Evolutionary conservation across 805 yeast genomes (phyloP).

Genomic region (Ogataea degrootiae): DNA sequence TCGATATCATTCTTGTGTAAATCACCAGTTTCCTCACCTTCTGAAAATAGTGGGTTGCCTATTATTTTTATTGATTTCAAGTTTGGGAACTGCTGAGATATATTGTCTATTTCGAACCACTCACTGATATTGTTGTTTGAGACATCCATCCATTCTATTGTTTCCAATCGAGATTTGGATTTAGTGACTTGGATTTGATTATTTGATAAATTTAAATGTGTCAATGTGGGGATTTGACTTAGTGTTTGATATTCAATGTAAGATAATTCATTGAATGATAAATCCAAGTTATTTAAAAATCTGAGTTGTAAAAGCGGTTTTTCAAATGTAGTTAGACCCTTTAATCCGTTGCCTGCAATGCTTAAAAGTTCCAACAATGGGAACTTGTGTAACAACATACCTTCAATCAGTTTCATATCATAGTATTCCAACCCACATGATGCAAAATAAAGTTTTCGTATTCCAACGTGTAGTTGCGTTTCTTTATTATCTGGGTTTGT

Average conservation of each 20-base stretch:
- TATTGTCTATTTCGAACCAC: conserved; percentile 47
- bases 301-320: not conserved
- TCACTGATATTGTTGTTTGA: conserved; percentile 41
- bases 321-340: conserved; percentile 18
- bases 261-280: conserved; percentile 39
- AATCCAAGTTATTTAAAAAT: conserved; percentile 7
- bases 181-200: conserved; percentile 26
- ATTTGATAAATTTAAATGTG: conserved; percentile 32
- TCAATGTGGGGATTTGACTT: conserved; percentile 11
- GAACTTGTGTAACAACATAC: conserved; percentile 5
- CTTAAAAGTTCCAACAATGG: conserved; percentile 26
- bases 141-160: conserved; percentile 40
- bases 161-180: not conserved
- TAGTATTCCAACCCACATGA: conserved; percentile 7
- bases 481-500: not conserved
- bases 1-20: conserved; percentile 14
- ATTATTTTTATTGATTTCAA: conserved; percentile 44
- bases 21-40: conserved; percentile 4
- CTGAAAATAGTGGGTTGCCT: conserved; percentile 46
- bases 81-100: conserved; percentile 35
- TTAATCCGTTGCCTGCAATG: conserved; percentile 21
- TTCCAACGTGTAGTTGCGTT: conserved; percentile 3
- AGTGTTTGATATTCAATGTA: conserved; percentile 15
- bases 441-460: conserved; percentile 18
- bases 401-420: not conserved